These are phyloP conservation scores for Misopates orontium DNA, from an alignment of 257 asterid species.

Conservation along the genomic window DNA sequence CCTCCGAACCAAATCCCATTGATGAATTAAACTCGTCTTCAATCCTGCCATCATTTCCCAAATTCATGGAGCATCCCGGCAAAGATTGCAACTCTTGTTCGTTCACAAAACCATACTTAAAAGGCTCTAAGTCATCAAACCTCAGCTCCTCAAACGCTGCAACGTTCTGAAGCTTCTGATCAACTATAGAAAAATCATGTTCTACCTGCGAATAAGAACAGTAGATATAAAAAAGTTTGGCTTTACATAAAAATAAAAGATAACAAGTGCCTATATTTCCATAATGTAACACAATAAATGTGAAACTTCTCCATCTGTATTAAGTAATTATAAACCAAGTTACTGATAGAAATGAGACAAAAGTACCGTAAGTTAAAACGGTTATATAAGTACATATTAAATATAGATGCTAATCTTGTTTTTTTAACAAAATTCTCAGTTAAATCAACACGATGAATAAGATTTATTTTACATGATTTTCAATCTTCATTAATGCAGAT, in stretches of 20 bases:
- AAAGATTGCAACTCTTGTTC: slow-evolving; percentile 57
- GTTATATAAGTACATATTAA: neutral
- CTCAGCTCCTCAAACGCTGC: neutral
- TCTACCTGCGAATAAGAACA: neutral
- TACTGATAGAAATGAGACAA: neutral
- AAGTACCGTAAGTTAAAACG: neutral
- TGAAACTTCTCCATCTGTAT: neutral
- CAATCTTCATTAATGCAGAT: slow-evolving; percentile 6
- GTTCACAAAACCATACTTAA: slow-evolving; percentile 50
- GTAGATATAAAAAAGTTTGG: no score
- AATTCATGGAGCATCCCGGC: slow-evolving; percentile 54
- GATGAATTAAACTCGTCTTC: slow-evolving; percentile 60
- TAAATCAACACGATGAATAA: neutral
- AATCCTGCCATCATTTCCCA: slow-evolving; percentile 46
- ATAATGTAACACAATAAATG: neutral
- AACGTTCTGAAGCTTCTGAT: neutral
- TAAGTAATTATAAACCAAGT: neutral
- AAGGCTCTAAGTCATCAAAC: slow-evolving; percentile 41
- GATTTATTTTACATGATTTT: slow-evolving; percentile 2
- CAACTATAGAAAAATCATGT: neutral
- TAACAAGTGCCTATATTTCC: neutral
- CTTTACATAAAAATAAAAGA: neutral
- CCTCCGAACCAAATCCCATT: slow-evolving; percentile 59
- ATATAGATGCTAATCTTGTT: slow-evolving; percentile 1
- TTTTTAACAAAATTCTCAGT: neutral